Evolutionary conservation across 2,329 filamentous ascomycete species (phyloP), one percentile per base, ranked within the genome.

Genomic region (Pyrenophora tritici-repentis): DNA sequence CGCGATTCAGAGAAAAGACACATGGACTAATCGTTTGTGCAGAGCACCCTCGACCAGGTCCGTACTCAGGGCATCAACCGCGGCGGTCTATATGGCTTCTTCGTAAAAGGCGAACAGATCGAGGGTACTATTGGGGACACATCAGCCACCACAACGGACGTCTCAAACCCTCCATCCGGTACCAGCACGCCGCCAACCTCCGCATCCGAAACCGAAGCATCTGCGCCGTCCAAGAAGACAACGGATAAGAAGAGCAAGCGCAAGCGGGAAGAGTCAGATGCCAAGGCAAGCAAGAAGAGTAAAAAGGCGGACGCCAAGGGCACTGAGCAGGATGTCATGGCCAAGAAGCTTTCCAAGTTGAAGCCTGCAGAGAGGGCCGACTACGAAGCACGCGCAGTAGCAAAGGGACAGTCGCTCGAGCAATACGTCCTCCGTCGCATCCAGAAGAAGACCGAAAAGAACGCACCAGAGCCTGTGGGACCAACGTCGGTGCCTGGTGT

Each of bases 101-200:
- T 99, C 70, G 90, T 97, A 18, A 85, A 83, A 57, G 94, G 94
- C 7, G 89, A 91, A 47, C 78, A 85, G 17, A 79, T 97, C 49
- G 79, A 84, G 34, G 91, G 92, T 2, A 95, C 91, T 2, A 73
- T 90, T 2, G 62, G 62, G 33, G 65, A 65, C n/a, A 62, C 47
- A 35, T 67, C 65, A 20, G 52, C 53, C 8, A 53, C 44, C 4
- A 48, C 48, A 5, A 58, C 62, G 9, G 62, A 63, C 36, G 50
- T 43, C 12, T 65, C 61, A 4, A 49, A 48, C 22, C 51, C 57
- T 6, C 45, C 58, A 4, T 61, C 61, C 18, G 54, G 59, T 32
- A 42, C 52, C 18, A 65, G 55, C 47, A 72, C 68, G 14, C 67
- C 66, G 22, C 62, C 65, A n/a, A 70, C 66, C 0, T 68, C 68